Base-by-base conservation (phyloP, 2,329 filamentous ascomycete genomes). In the Talaromyces sp. region DNA sequence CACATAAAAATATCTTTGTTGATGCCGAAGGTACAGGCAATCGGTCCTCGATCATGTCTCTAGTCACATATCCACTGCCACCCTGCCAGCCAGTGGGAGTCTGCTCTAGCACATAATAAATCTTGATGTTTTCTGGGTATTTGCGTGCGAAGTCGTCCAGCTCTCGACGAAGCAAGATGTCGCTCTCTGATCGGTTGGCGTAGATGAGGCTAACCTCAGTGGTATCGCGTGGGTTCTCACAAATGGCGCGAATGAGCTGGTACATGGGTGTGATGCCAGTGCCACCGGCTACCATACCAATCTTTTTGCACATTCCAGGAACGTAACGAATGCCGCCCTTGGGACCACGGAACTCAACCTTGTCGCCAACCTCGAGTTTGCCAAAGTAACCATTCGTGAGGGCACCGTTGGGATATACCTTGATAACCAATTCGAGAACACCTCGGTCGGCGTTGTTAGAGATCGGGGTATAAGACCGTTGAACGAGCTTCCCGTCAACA, bases 191-290 rank as follows among this genome's bases (percentile, higher is more conserved):
- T 1, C 82, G 79, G 73, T 87, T 89, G 35, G 85, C 87, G 66
- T 87, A 88, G 35, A 89, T 73, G 4, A 89, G 75, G 52, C 78
- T 83, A 49, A 89, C 73, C 67, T 85, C 74, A 0, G 87, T 89
- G 0, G 77, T 79, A 67, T 89, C 87, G 7, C 74, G 76, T n/a
- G 82, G 78, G 62, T 89, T 84, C 70, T 88, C 86, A 70, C 85
- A 87, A 64, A 89, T 87, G 50, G 86, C 85, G 3, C 86, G 83
- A 70, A 89, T 87, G 7, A 89, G 74, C 70, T 89, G 86, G 72
- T 81, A 86, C 82, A 87, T 85, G 2, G 85, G 85, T 0, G 85
- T 78, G 45, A 74, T 78, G 0, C 75, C 75, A n/a, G 76, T 78
- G 4, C 77, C 77, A 31, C 77, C 77, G 9, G 76, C 77, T 19